Base-by-base conservation (phyloP, 192 early-diverging fungal genomes). In the Fimicolochytrium jonesii region DNA sequence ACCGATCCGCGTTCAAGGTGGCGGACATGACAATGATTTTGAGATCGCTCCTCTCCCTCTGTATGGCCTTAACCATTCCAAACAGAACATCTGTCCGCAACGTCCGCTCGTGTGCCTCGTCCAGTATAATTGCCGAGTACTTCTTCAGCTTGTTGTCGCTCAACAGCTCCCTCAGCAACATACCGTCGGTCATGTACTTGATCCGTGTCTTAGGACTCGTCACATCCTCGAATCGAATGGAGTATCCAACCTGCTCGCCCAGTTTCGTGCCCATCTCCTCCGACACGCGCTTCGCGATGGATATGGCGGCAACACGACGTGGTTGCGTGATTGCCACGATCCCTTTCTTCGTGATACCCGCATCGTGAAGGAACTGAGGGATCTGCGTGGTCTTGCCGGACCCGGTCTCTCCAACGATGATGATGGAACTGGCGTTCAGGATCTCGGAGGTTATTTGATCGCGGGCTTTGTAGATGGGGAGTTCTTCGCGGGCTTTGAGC, bases 101-200 rank as follows among this genome's bases (percentile, higher is more conserved):
- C 0, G 91, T 96, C n/a, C 97, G 86, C 73, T 99, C 97, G 69
- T 99, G 97, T 0, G 96, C 96, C 67, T 99, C 96, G 61, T 99
- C 96, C 33, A 99, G 67, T 28, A 99, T 82, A 61, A 99, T 85
- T 6, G 90, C 88, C 30, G 85, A 84, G 71, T 99, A 99, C 30
- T 80, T 66, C 1, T 73, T 59, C 7, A 99, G 67, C 50, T 92
- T 46, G 17, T 81, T 77, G 67, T 99, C 94, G 3, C 86, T 79
- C 49, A 97, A 72, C 4, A 97, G 77, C 69, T 99, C 96, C 6
- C 94, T 78, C 23, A 99, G 66, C 46, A 99, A 79, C 86, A 99
- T 88, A 56, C 97, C 97, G 54, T 99, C 97, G 0, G 97, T 99
- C 75, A 96, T 83, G 67, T 91, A 99, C 71, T 93, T 93, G 50